Conservation (phyloP, 2,329 filamentous ascomycete species). For the Fusarium sp. region DNA sequence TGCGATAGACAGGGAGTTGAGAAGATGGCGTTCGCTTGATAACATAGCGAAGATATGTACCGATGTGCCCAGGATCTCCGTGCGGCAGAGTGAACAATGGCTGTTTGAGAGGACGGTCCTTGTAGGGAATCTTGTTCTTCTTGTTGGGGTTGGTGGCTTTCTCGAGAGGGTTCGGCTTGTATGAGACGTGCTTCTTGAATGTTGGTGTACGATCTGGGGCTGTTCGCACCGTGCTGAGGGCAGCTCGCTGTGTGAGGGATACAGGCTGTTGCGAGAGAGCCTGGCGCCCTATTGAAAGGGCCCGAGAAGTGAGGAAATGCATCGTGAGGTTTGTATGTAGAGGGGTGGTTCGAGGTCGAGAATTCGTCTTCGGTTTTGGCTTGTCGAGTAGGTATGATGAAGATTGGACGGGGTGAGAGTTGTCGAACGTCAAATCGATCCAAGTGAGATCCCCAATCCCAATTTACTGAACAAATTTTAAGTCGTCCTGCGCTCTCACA, state of each 20-base stretch:
- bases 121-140: slow-evolving; percentile 44
- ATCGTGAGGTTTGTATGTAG: slow-evolving; percentile 37
- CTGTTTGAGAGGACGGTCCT: slow-evolving; percentile 42
- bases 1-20: slow-evolving; percentile 81
- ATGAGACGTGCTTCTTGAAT: slow-evolving; percentile 41
- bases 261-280: slow-evolving; percentile 24
- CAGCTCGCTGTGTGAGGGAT: slow-evolving; percentile 23
- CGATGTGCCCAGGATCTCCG: slow-evolving; percentile 48
- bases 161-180: slow-evolving; percentile 38
- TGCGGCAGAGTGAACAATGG: slow-evolving; percentile 47
- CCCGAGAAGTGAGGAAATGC: slow-evolving; percentile 43
- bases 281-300: slow-evolving; percentile 39
- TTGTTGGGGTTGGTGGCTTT: slow-evolving; percentile 41
- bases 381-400: neutral
- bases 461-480: slow-evolving; percentile 1
- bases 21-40: slow-evolving; percentile 77
- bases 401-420: neutral
- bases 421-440: neutral
- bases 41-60: slow-evolving; percentile 66
- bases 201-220: slow-evolving; percentile 34
- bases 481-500: slow-evolving; percentile 14
- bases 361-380: neutral
- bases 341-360: slow-evolving; percentile 9
- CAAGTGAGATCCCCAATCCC: slow-evolving; percentile 22
- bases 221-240: slow-evolving; percentile 22